Conservation (phyloP, 768 basidiomycete genomes). For the Suillus fuscotomentosus region DNA sequence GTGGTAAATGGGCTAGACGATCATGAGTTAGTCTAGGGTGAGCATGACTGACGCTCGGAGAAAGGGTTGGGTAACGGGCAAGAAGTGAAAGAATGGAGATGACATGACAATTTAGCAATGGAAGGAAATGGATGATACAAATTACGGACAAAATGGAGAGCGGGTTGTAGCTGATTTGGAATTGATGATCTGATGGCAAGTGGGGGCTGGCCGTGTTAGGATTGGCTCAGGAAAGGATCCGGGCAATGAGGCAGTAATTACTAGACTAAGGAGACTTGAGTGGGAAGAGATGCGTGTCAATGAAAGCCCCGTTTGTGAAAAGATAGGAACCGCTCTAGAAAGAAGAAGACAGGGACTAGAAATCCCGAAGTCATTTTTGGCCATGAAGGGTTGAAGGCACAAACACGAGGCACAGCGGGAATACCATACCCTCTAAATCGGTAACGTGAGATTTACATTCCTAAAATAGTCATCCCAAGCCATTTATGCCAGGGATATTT, state of each 20-base stretch:
- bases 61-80: conserved; percentile 27
- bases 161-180: conserved; percentile 5
- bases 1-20: conserved; percentile 18
- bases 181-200: conserved; percentile 6
- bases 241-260: conserved; percentile 8
- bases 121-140: conserved; percentile 6
- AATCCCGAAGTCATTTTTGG: conserved; percentile 19
- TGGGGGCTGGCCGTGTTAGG: conserved; percentile 10
- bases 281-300: conserved; percentile 26
- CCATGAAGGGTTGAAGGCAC: conserved; percentile 10
- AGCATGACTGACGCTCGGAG: background rate
- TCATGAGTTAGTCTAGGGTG: conserved; percentile 2
- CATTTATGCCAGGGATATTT: conserved; percentile 27
- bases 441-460: conserved; percentile 2
- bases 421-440: conserved; percentile 19
- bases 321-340: conserved; percentile 9
- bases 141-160: conserved; percentile 2
- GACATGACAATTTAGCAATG: conserved; percentile 3
- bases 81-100: conserved; percentile 7
- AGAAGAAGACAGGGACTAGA: conserved; percentile 31
- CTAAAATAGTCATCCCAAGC: conserved; percentile 11
- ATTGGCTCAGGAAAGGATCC: conserved; percentile 13
- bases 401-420: conserved; percentile 30
- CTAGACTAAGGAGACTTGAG: conserved; percentile 5
- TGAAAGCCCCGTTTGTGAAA: conserved; percentile 21